Base-by-base conservation (phyloP, 768 basidiomycete genomes). In the Auricularia cornea region DNA sequence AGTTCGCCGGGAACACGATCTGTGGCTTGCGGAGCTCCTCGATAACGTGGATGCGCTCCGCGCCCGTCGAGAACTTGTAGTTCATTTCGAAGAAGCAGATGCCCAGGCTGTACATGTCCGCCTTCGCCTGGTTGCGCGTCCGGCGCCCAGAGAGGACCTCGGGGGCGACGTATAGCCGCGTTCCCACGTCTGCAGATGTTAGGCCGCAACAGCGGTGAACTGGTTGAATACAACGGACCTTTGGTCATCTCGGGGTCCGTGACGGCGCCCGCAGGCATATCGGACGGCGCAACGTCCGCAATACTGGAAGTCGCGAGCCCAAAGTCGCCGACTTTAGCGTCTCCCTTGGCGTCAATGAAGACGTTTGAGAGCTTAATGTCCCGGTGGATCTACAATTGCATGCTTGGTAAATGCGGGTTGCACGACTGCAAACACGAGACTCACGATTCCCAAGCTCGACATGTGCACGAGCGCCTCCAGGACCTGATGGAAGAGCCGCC, bases 1-100 rank as follows among this genome's bases (percentile, higher is more conserved):
- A 98, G 4, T 77, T 79, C 2, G 73, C 63, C n/a, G 94, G 94
- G 68, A 97, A 94, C 60, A 82, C 79, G 29, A 95, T 84, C 18
- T 80, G 76, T 0, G 87, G 86, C 68, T 84, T 87, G 29, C 95
- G 78, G 31, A 97, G 71, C 59, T 87, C 84, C 67, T 90, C 89
- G 0, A 98, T 80, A 26, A 94, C 92, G 1, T 82, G 85, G 41
- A 90, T 89, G 26, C 94, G 85, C 70, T 98, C 94, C 23, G 90
- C 81, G 1, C 84, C 86, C 0, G 94, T 97, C 12, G 83, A 77
- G 75, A 97, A 93, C 20, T 77, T 69, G 74, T 88, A 92, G 72
- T 92, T 94, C 94, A 97, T 96, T 77, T 98, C 95, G 70, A 98
- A 97, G 75, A 97, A 97, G 16, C 97, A 94, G 67, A 98, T 87